Percentiles rank a stretch among this genome's conserved stretches.
These are phyloP conservation scores for Pythium chondricola DNA, from an alignment of 352 stramenopile species.

Conservation along the genomic window DNA sequence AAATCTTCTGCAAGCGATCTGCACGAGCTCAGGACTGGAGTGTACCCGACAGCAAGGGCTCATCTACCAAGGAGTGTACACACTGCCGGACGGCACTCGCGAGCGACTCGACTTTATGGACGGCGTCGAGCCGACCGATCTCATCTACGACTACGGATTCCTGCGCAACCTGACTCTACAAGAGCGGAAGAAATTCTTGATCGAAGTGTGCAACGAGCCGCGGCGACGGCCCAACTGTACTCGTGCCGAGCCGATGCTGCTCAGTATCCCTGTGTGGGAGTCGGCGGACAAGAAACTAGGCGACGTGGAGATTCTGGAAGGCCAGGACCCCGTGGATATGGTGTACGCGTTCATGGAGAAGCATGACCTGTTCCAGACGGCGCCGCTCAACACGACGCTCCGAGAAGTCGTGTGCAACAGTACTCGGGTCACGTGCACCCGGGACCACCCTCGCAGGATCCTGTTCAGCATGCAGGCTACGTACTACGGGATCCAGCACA, in stretches of 20 bases:
- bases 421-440: slow-evolving; percentile 53
- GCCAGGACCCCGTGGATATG: slow-evolving; percentile 71
- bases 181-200: slow-evolving; percentile 59
- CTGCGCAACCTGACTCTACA: slow-evolving; percentile 64
- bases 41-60: slow-evolving; percentile 52
- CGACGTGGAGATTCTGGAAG: slow-evolving; percentile 66
- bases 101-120: slow-evolving; percentile 69
- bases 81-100: slow-evolving; percentile 32
- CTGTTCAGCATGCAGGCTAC: slow-evolving; percentile 78
- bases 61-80: slow-evolving; percentile 60
- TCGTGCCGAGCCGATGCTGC: slow-evolving; percentile 63
- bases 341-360: slow-evolving; percentile 86
- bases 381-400: slow-evolving; percentile 67
- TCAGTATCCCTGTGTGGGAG: slow-evolving; percentile 74
- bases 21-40: slow-evolving; percentile 36
- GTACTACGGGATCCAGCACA: slow-evolving; percentile 59
- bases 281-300: slow-evolving; percentile 60
- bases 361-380: slow-evolving; percentile 79
- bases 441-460: slow-evolving; percentile 48
- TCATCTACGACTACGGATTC: slow-evolving; percentile 69
- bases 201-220: slow-evolving; percentile 64
- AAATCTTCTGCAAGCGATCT: slow-evolving; percentile 46
- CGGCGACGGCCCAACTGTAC: slow-evolving; percentile 65
- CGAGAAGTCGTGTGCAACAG: slow-evolving; percentile 66
- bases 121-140: slow-evolving; percentile 62